Conservation (phyloP, 805 yeast genomes). For the Tanozyma kutaoensis region DNA sequence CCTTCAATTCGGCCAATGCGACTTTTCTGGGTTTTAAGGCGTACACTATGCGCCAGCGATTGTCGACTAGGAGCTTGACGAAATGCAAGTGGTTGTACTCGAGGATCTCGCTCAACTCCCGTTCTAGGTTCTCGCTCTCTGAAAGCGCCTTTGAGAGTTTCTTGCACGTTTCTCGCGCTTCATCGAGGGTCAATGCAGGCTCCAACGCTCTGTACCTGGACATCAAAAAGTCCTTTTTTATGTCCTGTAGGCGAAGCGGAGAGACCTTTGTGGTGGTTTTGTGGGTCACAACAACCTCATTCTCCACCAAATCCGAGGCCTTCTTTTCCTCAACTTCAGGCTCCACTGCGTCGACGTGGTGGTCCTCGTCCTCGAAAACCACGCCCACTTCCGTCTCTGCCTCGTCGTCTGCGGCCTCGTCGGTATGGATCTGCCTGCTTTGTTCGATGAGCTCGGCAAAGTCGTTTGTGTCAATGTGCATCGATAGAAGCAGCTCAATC, state of each 20-base stretch:
- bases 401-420: constrained; percentile 3
- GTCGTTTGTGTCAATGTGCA: constrained; percentile 23
- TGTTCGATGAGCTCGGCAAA: constrained; percentile 34
- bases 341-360: constrained; percentile 8
- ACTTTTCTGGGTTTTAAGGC: constrained; percentile 27
- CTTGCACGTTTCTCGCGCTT: constrained; percentile 21
- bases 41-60: constrained; percentile 41
- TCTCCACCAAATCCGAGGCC: constrained; percentile 3
- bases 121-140: constrained; percentile 32
- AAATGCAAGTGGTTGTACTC: constrained; percentile 31
- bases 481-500: constrained; percentile 34
- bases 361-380: constrained; percentile 15
- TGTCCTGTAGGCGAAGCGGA: constrained; percentile 2
- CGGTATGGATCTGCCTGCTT: constrained; percentile 24
- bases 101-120: constrained; percentile 37
- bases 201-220: constrained; percentile 3
- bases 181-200: constrained; percentile 17
- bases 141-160: constrained; percentile 28
- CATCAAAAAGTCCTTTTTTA: constrained; percentile 5
- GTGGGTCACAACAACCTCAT: constrained; percentile 5
- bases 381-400: constrained; percentile 1
- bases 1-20: constrained; percentile 30
- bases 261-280: not conserved
- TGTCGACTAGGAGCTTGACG: constrained; percentile 33
- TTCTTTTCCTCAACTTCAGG: constrained; percentile 7